Evolutionary conservation across 192 early-diverging fungal genomes (phyloP), one percentile per base, ranked within the genome.

Genomic region (Entomortierella beljakovae): DNA sequence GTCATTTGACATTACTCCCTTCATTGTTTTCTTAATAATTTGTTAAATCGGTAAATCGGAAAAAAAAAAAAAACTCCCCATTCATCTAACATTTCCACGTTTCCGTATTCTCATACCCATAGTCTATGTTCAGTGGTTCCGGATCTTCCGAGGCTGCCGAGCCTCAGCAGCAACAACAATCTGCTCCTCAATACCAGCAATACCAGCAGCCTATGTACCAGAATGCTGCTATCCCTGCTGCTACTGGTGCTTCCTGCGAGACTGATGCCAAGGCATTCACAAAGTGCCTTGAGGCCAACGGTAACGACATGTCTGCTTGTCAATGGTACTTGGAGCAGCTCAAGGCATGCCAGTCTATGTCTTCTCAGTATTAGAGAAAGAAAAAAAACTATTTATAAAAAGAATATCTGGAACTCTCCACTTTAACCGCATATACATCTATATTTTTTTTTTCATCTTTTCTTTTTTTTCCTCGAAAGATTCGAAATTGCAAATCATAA

Each of bases 281-380:
- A 37, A 88, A 91, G 71, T 98, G 97, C 80, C 86, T 98, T 35
- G 94, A 97, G 74, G 73, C 83, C 71, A 94, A 89, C 81, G 86
- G 85, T 57, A 91, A 93, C 73, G 91, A 97, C 81, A 90, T 94
- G 70, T 80, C 69, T 46, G 86, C 89, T 33, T 98, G 96, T 86
- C 92, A 95, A 84, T 95, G 92, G 88, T 95, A 95, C 82, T 82
- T 96, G 40, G 95, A 98, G 70, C 87, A 91, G 83, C 89, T 98
- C 60, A 96, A 96, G 89, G 86, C 91, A 57, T 79, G 75, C 75
- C 75, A 79, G 75, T 70, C 75, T 49, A 79, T 79, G 75, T 61
- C 75, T 70, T 60, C 75, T 48, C 75, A 79, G 50, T 79, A 79
- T 57, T 98, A 79, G 59, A 10, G 6, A 49, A 28, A n/a, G n/a